Evolutionary conservation across 2,329 filamentous ascomycete species (phyloP), one percentile per base, ranked within the genome.

Genomic region (Colletotrichum sojae): DNA sequence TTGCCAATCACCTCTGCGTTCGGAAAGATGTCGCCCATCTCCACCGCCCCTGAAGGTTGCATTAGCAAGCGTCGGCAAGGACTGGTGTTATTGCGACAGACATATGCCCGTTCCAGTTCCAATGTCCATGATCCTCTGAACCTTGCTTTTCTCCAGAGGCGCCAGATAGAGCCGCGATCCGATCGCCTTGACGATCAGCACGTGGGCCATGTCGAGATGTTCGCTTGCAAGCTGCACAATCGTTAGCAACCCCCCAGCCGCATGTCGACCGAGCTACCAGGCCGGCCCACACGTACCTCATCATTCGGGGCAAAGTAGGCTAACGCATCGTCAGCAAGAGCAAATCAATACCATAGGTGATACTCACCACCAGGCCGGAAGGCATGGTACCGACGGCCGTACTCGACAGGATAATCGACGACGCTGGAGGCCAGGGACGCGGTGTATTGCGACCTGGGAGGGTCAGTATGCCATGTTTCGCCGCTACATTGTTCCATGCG

Each of bases 1-100:
- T 71, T 74, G 1, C 74, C 87, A 6, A 73, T 73, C 1, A 77
- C 58, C 40, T 73, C 58, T 13, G 75, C 72, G 8, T 70, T 69
- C 5, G 75, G 75, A 40, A 70, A 71, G 16, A 57, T 5, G 52
- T 77, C 75, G 10, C 71, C 74, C 3, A 75, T 46, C 43, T 46
- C 43, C 1, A 46, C 43, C 5, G 43, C 43, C 43, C 16, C 43
- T 46, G 2, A 46, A 15, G 9, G 1, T 46, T 3, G 2, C 3
- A 9, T 31, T 10, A 31, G 27, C 27, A 31, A 31, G 5, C 9
- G 43, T 46, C n/a, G n/a, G 43, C 43, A n/a, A 12, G 13, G 43
- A 13, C 6, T 31, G 27, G 27, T 9, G 16, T n/a, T 13, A 15
- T 46, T 22, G 22, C 22, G 8, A 46, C 43, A 46, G n/a, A 51